Percentiles rank a stretch among this genome's conserved stretches.
These are phyloP conservation scores for Sugiyamaella valdiviana DNA, from an alignment of 805 yeast species.

Conservation along the genomic window DNA sequence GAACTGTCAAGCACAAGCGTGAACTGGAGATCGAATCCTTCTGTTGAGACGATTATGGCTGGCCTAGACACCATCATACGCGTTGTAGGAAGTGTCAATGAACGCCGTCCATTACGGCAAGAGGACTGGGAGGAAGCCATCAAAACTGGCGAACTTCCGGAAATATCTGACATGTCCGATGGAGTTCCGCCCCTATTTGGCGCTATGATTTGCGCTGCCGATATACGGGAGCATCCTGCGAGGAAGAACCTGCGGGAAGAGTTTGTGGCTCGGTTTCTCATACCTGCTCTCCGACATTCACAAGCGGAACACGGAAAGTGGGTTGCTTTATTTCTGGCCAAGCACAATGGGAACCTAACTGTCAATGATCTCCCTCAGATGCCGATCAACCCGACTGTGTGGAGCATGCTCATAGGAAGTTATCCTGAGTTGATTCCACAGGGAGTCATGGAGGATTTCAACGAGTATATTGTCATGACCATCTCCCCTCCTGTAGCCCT, in stretches of 20 bases:
- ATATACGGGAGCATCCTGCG: not conserved
- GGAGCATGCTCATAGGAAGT: not conserved
- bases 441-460: not conserved
- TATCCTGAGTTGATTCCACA: not conserved
- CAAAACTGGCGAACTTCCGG: not conserved
- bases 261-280: not conserved
- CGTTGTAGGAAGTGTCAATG: conserved; percentile 1
- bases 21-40: not conserved
- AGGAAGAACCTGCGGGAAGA: not conserved
- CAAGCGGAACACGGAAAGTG: not conserved
- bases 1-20: not conserved
- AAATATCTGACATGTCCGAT: not conserved
- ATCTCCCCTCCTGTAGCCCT: not conserved
- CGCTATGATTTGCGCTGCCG: not conserved
- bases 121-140: not conserved
- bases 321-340: not conserved
- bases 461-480: not conserved
- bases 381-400: not conserved
- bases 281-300: not conserved
- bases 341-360: not conserved
- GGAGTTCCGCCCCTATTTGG: not conserved
- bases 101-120: not conserved
- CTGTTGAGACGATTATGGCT: not conserved
- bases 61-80: not conserved
- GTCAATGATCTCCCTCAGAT: not conserved